These are phyloP conservation scores for Nothophaeocryptopus gaeumannii DNA, from an alignment of 2,329 filamentous ascomycete species.

Conservation along the genomic window DNA sequence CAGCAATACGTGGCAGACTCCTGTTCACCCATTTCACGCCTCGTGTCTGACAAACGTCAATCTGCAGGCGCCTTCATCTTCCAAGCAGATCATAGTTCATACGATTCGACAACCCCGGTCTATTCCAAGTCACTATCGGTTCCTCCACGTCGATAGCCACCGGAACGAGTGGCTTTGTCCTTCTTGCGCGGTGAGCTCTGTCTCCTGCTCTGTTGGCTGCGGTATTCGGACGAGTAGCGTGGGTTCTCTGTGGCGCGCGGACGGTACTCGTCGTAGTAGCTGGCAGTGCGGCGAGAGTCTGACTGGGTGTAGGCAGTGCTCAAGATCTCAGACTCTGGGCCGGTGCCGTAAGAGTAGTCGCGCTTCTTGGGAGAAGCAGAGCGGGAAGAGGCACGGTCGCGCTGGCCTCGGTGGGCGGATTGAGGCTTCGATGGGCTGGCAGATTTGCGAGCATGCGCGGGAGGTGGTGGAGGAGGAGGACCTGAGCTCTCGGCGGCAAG, in stretches of 20 bases:
- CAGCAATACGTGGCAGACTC: slow-evolving; percentile 2
- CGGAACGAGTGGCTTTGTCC: slow-evolving; percentile 29
- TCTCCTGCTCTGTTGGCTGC: slow-evolving; percentile 21
- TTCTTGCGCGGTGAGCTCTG: slow-evolving; percentile 37
- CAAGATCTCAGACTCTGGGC: slow-evolving; percentile 32
- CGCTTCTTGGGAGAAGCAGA: slow-evolving; percentile 35
- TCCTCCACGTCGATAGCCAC: slow-evolving; percentile 29
- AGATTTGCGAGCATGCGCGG: slow-evolving; percentile 24
- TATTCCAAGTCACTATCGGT: slow-evolving; percentile 30
- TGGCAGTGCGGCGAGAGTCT: slow-evolving; percentile 25
- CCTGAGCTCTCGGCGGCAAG: slow-evolving; percentile 33
- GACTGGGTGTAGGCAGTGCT: slow-evolving; percentile 41
- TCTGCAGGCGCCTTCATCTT: too few species aligned
- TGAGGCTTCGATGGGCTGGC: slow-evolving; percentile 28
- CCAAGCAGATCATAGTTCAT: not conserved
- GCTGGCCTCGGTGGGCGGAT: slow-evolving; percentile 28
- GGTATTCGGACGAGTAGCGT: slow-evolving; percentile 23
- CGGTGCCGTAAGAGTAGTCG: slow-evolving; percentile 35
- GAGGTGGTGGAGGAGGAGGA: slow-evolving; percentile 22
- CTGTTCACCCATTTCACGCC: not conserved
- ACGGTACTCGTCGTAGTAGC: slow-evolving; percentile 38
- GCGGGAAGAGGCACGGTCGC: slow-evolving; percentile 24
- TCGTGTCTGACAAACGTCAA: too few species aligned
- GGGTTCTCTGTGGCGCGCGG: slow-evolving; percentile 28
- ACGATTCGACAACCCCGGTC: not conserved